Percentiles rank a stretch among this genome's conserved stretches.
Conservation (phyloP, 2,329 filamentous ascomycete species). For the Monosporascus sp. region DNA sequence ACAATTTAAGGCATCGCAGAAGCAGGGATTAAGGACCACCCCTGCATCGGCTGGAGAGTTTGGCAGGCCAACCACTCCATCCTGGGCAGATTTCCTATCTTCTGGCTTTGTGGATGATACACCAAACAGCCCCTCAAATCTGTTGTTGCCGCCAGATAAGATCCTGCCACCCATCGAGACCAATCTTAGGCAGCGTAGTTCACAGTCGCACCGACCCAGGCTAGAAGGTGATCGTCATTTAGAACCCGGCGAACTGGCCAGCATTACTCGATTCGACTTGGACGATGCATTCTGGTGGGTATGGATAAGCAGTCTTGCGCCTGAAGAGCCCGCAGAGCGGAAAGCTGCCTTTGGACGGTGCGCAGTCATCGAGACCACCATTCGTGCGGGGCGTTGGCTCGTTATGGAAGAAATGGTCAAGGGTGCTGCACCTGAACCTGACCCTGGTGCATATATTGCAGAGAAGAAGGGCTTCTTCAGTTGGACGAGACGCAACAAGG, state of each 20-base stretch:
- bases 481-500: constrained; percentile 68
- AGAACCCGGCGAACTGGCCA: constrained; percentile 90
- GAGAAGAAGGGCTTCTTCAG: constrained; percentile 95
- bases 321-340: constrained; percentile 77
- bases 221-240: constrained; percentile 65
- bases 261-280: constrained; percentile 77
- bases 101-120: constrained; percentile 82
- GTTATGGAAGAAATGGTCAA: constrained; percentile 96
- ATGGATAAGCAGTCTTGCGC: constrained; percentile 94
- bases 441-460: constrained; percentile 82
- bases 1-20: constrained; percentile 32
- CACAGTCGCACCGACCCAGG: constrained; percentile 74
- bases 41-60: constrained; percentile 63
- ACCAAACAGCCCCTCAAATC: constrained; percentile 56
- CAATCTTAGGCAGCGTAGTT: constrained; percentile 70
- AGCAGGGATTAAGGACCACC: constrained; percentile 54
- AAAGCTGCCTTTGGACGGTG: constrained; percentile 95
- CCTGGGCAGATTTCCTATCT: constrained; percentile 96
- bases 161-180: constrained; percentile 78
- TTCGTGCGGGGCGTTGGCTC: constrained; percentile 79
- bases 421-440: constrained; percentile 79
- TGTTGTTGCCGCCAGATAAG: constrained; percentile 88
- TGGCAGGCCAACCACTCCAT: constrained; percentile 86
- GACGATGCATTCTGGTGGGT: constrained; percentile 99
- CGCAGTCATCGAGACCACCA: constrained; percentile 83